Conservation (phyloP, 2,329 filamentous ascomycete genomes). For the Balansia obtecta region DNA sequence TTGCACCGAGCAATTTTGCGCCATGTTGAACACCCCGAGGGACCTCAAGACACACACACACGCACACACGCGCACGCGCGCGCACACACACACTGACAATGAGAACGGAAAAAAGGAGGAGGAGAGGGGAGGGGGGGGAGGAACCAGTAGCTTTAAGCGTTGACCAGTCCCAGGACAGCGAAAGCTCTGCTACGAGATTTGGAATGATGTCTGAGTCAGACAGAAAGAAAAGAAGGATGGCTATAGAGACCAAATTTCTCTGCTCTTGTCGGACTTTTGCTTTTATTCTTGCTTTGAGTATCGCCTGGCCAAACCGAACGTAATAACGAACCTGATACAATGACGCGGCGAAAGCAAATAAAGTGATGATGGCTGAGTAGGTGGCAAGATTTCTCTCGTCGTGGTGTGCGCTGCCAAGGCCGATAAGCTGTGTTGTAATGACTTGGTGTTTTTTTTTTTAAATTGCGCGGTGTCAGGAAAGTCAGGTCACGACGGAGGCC, state of each 20-base stretch:
- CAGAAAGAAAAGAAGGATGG: not conserved
- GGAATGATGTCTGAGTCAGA: not conserved
- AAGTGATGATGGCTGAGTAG: not conserved
- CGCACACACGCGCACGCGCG: too few species aligned
- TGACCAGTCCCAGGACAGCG: not conserved
- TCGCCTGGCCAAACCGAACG: slow-evolving; percentile 4
- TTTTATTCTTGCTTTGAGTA: too few species aligned
- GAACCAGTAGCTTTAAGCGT: not conserved
- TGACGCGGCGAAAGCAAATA: not conserved
- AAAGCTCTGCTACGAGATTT: not conserved
- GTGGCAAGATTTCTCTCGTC: not conserved
- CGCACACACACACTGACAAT: too few species aligned
- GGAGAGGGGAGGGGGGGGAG: not conserved
- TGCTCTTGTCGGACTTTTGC: not conserved
- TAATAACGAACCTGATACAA: slow-evolving; percentile 3
- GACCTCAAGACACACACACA: slow-evolving; percentile 1
- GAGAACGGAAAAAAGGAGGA: too few species aligned
- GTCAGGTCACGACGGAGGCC: slow-evolving; percentile 39
- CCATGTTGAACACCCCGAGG: slow-evolving; percentile 30
- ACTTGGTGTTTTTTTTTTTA: not conserved
- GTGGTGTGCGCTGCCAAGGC: not conserved
- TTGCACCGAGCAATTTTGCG: slow-evolving; percentile 38
- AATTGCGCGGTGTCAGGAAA: slow-evolving; percentile 2
- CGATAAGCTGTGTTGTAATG: not conserved
- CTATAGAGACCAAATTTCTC: not conserved